Evolutionary conservation across 805 yeast species (phyloP).

Genomic region (Saitoella complicata): DNA sequence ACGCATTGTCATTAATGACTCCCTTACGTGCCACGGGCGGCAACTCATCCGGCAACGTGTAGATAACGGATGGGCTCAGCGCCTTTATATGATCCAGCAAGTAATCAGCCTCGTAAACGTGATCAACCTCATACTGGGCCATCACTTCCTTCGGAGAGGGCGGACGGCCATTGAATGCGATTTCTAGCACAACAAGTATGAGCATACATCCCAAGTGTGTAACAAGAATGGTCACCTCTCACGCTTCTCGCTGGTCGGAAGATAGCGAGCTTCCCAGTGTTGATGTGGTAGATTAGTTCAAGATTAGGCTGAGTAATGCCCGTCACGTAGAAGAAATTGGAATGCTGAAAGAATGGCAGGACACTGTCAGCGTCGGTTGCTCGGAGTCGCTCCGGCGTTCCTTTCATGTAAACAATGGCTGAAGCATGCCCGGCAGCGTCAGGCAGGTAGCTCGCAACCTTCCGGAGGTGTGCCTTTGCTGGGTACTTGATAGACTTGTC

Average conservation of each 20-base stretch:
- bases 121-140: conserved; percentile 62
- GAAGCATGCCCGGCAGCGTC: too few species aligned
- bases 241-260: conserved; percentile 48
- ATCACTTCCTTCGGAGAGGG: conserved; percentile 47
- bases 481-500: too few species aligned
- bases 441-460: too few species aligned
- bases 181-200: conserved; percentile 59
- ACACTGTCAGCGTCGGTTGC: conserved; percentile 36
- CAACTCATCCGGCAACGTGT: background rate
- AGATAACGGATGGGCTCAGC: conserved; percentile 1
- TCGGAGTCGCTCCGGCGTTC: too few species aligned
- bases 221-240: too few species aligned
- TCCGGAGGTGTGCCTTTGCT: too few species aligned
- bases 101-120: conserved; percentile 46
- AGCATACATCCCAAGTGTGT: too few species aligned
- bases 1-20: conserved; percentile 9
- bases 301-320: conserved; percentile 75
- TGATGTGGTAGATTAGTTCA: conserved; percentile 43
- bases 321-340: conserved; percentile 74
- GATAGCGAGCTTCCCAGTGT: conserved; percentile 41
- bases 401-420: too few species aligned
- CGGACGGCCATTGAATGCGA: conserved; percentile 95
- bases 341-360: conserved; percentile 68
- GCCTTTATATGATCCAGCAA: conserved; percentile 22
- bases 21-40: background rate